These are phyloP conservation scores for Cymbidium sinense DNA, from an alignment of 106 monocot species.

Conservation along the genomic window DNA sequence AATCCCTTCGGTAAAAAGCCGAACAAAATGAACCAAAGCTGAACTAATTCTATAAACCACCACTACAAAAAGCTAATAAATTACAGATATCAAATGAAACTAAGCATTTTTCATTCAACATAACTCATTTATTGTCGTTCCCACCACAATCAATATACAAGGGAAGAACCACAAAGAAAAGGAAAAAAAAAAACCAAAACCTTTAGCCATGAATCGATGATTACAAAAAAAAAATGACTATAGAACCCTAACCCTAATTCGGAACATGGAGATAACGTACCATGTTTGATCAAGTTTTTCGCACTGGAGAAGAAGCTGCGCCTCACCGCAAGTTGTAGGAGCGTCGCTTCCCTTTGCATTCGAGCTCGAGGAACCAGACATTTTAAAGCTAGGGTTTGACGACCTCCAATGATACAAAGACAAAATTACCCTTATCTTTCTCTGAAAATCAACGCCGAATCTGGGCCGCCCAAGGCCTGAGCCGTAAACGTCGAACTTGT, in stretches of 20 bases:
- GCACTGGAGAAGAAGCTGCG: neutral
- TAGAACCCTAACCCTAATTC: neutral
- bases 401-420: neutral
- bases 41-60: neutral
- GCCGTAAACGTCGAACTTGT: too few relatives aligned
- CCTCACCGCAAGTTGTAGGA: neutral
- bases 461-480: too few relatives aligned
- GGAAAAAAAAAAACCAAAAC: neutral
- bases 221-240: neutral
- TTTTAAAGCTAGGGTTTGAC: neutral
- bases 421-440: neutral
- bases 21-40: neutral
- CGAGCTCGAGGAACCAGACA: neutral
- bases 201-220: neutral
- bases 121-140: neutral
- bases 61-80: neutral
- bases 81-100: neutral
- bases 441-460: too few relatives aligned
- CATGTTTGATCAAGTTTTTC: neutral
- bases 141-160: neutral
- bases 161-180: neutral
- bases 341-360: neutral
- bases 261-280: neutral
- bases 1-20: neutral
- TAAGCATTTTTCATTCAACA: neutral